Evolutionary conservation across 2,329 filamentous ascomycete species (phyloP).

Genomic region (Aspergillus sp.): DNA sequence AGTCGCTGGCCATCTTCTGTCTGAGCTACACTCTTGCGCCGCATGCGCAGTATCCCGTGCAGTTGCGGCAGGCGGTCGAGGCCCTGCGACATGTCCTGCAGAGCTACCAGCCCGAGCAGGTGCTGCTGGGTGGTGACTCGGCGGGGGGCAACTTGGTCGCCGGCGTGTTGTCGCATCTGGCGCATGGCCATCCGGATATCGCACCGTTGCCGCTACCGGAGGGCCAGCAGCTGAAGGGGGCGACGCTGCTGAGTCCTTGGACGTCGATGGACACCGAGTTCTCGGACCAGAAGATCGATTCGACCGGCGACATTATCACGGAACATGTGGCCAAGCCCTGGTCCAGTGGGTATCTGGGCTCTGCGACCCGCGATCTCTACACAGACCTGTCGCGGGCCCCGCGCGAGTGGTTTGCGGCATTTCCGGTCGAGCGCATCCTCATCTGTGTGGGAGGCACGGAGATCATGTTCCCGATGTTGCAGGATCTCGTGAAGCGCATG

Average conservation of each 20-base stretch:
- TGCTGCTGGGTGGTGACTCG: slow-evolving; percentile 39
- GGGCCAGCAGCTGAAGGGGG: slow-evolving; percentile 37
- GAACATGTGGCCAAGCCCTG: slow-evolving; percentile 36
- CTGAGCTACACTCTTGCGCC: slow-evolving; percentile 53
- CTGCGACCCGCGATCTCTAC: slow-evolving; percentile 40
- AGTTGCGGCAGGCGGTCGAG: slow-evolving; percentile 35
- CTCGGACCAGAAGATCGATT: slow-evolving; percentile 38
- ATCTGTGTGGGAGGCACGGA: slow-evolving; percentile 50
- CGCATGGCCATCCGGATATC: slow-evolving; percentile 50
- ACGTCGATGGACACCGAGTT: slow-evolving; percentile 42
- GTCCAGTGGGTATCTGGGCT: slow-evolving; percentile 42
- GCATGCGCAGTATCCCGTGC: slow-evolving; percentile 35
- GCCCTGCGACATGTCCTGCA: slow-evolving; percentile 32
- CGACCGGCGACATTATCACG: slow-evolving; percentile 45
- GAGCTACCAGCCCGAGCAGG: slow-evolving; percentile 23
- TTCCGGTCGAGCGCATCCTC: slow-evolving; percentile 43
- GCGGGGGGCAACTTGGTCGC: slow-evolving; percentile 37
- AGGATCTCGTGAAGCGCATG: slow-evolving; percentile 43
- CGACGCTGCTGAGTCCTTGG: slow-evolving; percentile 53
- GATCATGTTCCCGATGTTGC: slow-evolving; percentile 49
- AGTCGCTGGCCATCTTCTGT: slow-evolving; percentile 44
- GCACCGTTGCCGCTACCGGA: slow-evolving; percentile 31
- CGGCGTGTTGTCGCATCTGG: slow-evolving; percentile 32
- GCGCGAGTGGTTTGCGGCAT: slow-evolving; percentile 45
- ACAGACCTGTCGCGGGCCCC: slow-evolving; percentile 45